phyloP scores from a whole-genome alignment of 192 early-diverging fungal species.

The Nowakowskiella sp. region DNA sequence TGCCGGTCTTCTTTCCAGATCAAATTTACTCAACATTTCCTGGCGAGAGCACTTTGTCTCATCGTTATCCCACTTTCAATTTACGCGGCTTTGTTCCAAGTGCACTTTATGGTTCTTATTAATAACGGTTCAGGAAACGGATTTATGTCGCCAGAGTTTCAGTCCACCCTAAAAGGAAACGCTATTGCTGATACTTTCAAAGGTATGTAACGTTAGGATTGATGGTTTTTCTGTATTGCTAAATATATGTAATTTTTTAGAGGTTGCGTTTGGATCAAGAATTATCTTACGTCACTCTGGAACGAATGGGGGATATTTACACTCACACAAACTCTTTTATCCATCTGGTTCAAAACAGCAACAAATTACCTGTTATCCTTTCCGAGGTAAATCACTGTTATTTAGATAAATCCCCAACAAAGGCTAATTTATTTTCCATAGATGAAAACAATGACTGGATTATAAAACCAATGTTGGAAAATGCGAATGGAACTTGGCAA shows the following conservation, averaged over 20 bases:
- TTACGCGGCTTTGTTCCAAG: constrained; percentile 36
- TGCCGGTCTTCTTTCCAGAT: constrained; percentile 5
- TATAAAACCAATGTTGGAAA: constrained; percentile 39
- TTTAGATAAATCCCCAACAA: background rate
- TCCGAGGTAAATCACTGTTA: constrained; percentile 17
- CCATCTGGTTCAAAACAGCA: constrained; percentile 71
- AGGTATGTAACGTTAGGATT: too few species aligned
- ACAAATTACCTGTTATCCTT: constrained; percentile 50
- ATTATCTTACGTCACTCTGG: constrained; percentile 59
- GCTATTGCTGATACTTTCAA: constrained; percentile 24
- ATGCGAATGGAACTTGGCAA: constrained; percentile 18
- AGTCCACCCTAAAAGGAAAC: constrained; percentile 35
- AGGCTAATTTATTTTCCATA: background rate
- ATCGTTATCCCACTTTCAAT: constrained; percentile 38
- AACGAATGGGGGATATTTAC: constrained; percentile 68
- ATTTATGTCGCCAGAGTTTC: constrained; percentile 52
- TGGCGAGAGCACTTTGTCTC: constrained; percentile 37
- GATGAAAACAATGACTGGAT: constrained; percentile 75
- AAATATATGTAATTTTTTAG: constrained; percentile 18
- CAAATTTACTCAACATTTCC: constrained; percentile 32
- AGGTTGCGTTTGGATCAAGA: constrained; percentile 54
- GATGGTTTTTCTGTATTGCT: too few species aligned
- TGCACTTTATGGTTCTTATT: constrained; percentile 39
- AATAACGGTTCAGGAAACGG: constrained; percentile 29
- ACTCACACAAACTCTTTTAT: constrained; percentile 60